Conservation (phyloP, 2,329 filamentous ascomycete genomes). For the Pochonia chlamydosporia region DNA sequence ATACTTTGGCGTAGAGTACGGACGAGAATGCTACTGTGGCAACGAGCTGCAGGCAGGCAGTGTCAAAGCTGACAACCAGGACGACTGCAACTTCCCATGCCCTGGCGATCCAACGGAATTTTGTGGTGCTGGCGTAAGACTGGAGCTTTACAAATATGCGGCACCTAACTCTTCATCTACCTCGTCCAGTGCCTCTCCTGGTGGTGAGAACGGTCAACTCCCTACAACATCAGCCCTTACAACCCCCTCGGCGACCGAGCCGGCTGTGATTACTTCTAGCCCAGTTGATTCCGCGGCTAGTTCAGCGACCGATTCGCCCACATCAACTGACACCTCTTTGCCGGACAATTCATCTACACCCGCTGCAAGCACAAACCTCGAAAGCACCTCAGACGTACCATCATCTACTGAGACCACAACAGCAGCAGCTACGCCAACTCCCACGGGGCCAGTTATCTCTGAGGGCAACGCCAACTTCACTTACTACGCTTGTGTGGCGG, state of each 20-base stretch:
- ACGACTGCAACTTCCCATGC: constrained; percentile 27
- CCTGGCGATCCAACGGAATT: constrained; percentile 25
- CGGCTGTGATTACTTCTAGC: not conserved
- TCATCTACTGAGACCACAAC: constrained; percentile 5
- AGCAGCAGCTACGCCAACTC: constrained; percentile 14
- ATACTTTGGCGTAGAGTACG: constrained; percentile 32
- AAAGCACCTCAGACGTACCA: not conserved
- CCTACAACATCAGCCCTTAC: not conserved
- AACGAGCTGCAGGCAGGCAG: constrained; percentile 23
- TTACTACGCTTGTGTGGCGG: constrained; percentile 28
- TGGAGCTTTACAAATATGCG: constrained; percentile 29
- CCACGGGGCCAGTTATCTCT: constrained; percentile 22
- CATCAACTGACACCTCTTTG: no score
- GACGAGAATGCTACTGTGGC: constrained; percentile 32
- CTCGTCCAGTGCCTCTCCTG: not conserved
- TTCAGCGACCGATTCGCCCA: no score
- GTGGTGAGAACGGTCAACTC: not conserved
- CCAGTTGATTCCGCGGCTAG: not conserved
- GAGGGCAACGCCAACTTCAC: constrained; percentile 30
- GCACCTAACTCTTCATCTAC: constrained; percentile 19
- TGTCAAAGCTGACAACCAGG: constrained; percentile 20
- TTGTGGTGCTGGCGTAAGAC: constrained; percentile 23
- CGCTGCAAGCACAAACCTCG: constrained; percentile 2
- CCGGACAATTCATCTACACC: constrained; percentile 2
- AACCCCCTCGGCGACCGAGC: not conserved